Base-by-base conservation (phyloP, 1,139 yeast genomes). In the Eremothecium sinecaudum region DNA sequence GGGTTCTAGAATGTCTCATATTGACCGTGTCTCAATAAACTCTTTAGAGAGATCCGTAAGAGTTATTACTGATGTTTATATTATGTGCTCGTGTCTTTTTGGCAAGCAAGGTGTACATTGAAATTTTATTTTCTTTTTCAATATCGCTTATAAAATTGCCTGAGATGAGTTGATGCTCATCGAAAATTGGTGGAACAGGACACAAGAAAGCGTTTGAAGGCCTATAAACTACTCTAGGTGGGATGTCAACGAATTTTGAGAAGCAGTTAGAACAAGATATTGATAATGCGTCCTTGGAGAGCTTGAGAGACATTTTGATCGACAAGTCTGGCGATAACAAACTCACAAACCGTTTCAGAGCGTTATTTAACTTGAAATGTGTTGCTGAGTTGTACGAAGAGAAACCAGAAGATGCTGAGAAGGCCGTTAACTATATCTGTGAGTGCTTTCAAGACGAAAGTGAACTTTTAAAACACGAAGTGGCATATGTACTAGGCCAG, bases 401-500 rank as follows among this genome's bases (percentile, higher is more conserved):
- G 4, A 66, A 69, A 19, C 72, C 75, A 36, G 73, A 69, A 33
- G 66, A 64, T 37, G 67, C 69, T 24, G 71, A 71, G 40, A 62
- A 50, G 38, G 98, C 98, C 35, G 74, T 90, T 37, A 73, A 79
- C 36, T 81, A 83, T 63, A 87, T 92, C 44, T 82, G 90, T 31
- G 90, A 77, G 48, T 68, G 79, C 37, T 92, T 92, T 56, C 96
- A 84, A 53, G 73, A 74, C 39, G 42, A 45, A 19, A 79, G 94
- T n/a, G 98, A 92, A 61, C 71, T 92, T 36, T 69, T 92, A 55
- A 92, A 92, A 64, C 99, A 92, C 57, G 99, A 92, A 62, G 93
- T 90, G 36, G 98, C 98, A 5, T 92, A 92, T 51, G 97, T 90
- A n/a, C 66, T 92, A 44, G 99, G 99, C 28, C 99, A 92, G 62